These are phyloP conservation scores for Dioscorea dumetorum DNA, from an alignment of 106 monocot species.

Conservation along the genomic window DNA sequence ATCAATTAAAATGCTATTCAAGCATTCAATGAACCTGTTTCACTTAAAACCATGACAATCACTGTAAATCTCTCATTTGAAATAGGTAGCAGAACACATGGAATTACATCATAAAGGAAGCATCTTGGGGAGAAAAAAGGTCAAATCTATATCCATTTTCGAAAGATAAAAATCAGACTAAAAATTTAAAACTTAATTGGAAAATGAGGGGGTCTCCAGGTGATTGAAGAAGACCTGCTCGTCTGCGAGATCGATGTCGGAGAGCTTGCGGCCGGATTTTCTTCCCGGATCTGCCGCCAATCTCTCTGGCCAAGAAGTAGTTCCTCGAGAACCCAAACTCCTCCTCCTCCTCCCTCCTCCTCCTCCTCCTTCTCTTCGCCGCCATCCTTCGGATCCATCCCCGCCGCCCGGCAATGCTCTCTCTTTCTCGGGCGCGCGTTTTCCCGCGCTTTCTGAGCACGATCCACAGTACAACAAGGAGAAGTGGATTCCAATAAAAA, in stretches of 20 bases:
- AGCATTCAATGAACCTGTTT: not conserved
- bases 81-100: not conserved
- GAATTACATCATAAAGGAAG: not conserved
- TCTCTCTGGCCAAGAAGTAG: slow-evolving; percentile 83
- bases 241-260: slow-evolving; percentile 63
- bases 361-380: slow-evolving; percentile 69
- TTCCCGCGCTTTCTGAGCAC: too few species aligned
- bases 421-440: too few species aligned
- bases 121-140: not conserved
- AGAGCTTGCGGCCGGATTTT: slow-evolving; percentile 58
- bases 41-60: not conserved
- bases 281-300: slow-evolving; percentile 32
- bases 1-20: not conserved
- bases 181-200: not conserved
- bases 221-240: slow-evolving; percentile 46
- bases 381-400: slow-evolving; percentile 24
- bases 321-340: slow-evolving; percentile 81
- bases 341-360: slow-evolving; percentile 72
- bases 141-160: not conserved
- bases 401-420: not conserved
- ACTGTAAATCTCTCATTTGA: not conserved
- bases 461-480: too few species aligned
- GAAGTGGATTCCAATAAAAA: too few species aligned
- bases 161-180: not conserved
- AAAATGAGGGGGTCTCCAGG: not conserved